A percentile compares a stretch with the other conserved stretches of the same genome.
phyloP scores from a whole-genome alignment of 164 flowering plant species.

The Vitis rupestris region DNA sequence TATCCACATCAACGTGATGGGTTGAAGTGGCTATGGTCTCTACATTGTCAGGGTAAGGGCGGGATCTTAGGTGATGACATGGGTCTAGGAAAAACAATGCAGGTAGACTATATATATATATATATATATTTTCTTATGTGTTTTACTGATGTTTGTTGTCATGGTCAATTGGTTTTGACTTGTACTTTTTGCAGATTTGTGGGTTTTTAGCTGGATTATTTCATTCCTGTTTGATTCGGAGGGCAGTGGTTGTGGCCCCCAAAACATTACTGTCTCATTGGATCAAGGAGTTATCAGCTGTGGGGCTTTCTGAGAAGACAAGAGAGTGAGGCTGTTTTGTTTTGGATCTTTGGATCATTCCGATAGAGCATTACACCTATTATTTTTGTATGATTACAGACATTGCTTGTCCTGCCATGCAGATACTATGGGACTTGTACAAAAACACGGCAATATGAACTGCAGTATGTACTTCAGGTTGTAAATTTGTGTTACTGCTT shows the following conservation, averaged over 20 bases:
- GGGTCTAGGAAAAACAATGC: conserved; percentile 99
- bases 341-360: background rate
- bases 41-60: conserved; percentile 80
- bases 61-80: conserved; percentile 99
- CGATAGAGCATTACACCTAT: background rate
- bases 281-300: conserved; percentile 80
- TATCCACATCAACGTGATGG: conserved; percentile 96
- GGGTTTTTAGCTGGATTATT: conserved; percentile 87
- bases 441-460: conserved; percentile 76
- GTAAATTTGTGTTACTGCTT: conserved; percentile 1
- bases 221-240: conserved; percentile 67
- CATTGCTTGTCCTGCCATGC: conserved; percentile 10
- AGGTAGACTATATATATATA: no score
- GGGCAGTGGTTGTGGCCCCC: conserved; percentile 90
- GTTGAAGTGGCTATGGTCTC: conserved; percentile 90
- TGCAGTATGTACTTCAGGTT: conserved; percentile 88
- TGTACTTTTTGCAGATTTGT: conserved; percentile 54
- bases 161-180: conserved; percentile 1
- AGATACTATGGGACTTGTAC: conserved; percentile 70
- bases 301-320: conserved; percentile 77
- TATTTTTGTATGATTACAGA: background rate
- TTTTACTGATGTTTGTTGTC: background rate
- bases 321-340: conserved; percentile 61
- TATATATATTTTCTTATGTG: background rate
- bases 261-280: conserved; percentile 91